These are phyloP conservation scores for Myriosclerotinia curreyana DNA, from an alignment of 2,329 filamentous ascomycete species.

Conservation along the genomic window DNA sequence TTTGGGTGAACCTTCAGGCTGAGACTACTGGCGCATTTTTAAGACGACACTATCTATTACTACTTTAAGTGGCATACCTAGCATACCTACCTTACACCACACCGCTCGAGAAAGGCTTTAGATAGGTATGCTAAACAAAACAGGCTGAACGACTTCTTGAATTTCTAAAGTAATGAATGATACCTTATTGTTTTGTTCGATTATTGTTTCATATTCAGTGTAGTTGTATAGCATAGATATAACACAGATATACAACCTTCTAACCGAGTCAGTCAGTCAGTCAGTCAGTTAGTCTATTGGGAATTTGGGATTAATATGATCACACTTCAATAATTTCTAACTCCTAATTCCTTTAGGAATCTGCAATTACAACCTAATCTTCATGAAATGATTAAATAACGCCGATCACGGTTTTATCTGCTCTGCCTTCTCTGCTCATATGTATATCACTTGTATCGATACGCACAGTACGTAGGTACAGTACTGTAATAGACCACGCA, in stretches of 20 bases:
- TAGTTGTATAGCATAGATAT: too few species aligned
- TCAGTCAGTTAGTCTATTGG: neutral
- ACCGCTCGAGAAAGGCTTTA: neutral
- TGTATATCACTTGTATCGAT: too few species aligned
- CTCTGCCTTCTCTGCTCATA: constrained; percentile 7
- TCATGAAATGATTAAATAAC: constrained; percentile 6
- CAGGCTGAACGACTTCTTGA: neutral
- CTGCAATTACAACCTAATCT: neutral
- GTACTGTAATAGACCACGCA: too few species aligned
- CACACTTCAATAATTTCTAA: neutral
- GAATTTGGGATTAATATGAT: too few species aligned
- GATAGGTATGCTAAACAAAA: too few species aligned
- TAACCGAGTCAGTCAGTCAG: too few species aligned
- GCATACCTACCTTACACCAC: too few species aligned
- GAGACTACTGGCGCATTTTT: constrained; percentile 8
- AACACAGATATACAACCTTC: too few species aligned
- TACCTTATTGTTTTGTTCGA: neutral
- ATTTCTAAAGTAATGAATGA: neutral
- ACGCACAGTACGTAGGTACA: too few species aligned
- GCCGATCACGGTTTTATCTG: too few species aligned
- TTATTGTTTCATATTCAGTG: neutral
- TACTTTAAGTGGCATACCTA: too few species aligned
- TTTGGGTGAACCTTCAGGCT: neutral
- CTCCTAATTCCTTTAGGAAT: constrained; percentile 5
- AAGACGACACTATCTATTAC: neutral